Evolutionary conservation across 75 land plant species (phyloP).

Genomic region (Cunninghamia lanceolata): DNA sequence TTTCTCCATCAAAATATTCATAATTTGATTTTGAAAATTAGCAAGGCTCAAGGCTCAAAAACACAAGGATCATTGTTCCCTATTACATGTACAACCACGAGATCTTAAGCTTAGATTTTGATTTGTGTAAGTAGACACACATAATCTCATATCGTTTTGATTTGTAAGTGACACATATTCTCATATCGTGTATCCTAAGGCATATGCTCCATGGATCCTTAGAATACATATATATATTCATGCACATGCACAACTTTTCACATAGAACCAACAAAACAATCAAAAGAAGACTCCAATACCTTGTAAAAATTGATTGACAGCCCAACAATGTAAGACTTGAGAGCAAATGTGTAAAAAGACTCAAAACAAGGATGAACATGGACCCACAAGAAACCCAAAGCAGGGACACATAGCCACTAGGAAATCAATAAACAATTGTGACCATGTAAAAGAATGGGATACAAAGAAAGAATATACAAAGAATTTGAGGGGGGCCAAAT

Average conservation of each 20-base stretch:
- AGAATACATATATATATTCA: not conserved
- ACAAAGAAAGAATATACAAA: not conserved
- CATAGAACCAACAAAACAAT: conserved; percentile 5
- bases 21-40: not conserved
- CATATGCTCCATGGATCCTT: not conserved
- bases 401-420: not conserved
- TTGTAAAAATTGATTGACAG: conserved; percentile 7
- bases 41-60: not conserved
- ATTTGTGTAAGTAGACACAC: not conserved
- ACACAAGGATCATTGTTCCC: not conserved
- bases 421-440: not conserved
- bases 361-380: not conserved
- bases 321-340: conserved; percentile 3
- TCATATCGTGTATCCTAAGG: not conserved
- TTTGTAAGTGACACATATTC: no score
- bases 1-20: not conserved
- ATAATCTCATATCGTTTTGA: not conserved
- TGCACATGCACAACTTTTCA: conserved; percentile 10
- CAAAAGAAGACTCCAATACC: conserved; percentile 12
- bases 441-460: not conserved
- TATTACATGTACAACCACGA: not conserved
- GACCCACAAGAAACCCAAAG: not conserved
- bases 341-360: conserved; percentile 3
- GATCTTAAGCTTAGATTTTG: not conserved
- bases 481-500: not conserved